phyloP scores from a whole-genome alignment of 2,329 filamentous ascomycete species.

The Penicillium sp. region DNA sequence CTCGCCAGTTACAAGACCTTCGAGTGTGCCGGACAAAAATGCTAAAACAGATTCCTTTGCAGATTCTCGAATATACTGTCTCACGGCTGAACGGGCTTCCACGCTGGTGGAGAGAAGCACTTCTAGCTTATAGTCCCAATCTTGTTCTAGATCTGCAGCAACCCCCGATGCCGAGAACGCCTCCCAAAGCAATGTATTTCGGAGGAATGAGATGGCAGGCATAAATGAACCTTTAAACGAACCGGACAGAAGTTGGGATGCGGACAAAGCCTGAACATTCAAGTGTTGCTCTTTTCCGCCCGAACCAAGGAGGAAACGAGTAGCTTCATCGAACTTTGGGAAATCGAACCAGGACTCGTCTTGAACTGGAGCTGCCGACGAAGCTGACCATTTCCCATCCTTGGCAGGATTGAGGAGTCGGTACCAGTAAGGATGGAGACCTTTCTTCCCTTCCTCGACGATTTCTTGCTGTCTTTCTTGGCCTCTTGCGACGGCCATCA shows the following conservation, averaged over 20 bases:
- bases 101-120: conserved; percentile 69
- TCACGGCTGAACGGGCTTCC: conserved; percentile 57
- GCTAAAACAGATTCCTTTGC: conserved; percentile 39
- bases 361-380: conserved; percentile 55
- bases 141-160: conserved; percentile 61
- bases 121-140: conserved; percentile 81
- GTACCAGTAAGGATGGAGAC: conserved; percentile 76
- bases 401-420: conserved; percentile 57
- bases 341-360: conserved; percentile 43
- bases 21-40: conserved; percentile 47
- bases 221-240: conserved; percentile 56
- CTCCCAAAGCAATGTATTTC: conserved; percentile 59
- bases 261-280: conserved; percentile 39
- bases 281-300: conserved; percentile 16
- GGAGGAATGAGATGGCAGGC: conserved; percentile 67
- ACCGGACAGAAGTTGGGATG: conserved; percentile 26
- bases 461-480: conserved; percentile 74
- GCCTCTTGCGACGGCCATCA: conserved; percentile 68
- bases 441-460: conserved; percentile 83
- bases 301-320: conserved; percentile 32
- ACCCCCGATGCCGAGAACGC: conserved; percentile 50
- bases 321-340: conserved; percentile 38
- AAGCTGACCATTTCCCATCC: conserved; percentile 37
- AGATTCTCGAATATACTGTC: conserved; percentile 32
- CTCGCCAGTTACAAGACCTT: conserved; percentile 41